phyloP scores from a whole-genome alignment of 306 rosid genomes.

The Luffa aegyptiaca region DNA sequence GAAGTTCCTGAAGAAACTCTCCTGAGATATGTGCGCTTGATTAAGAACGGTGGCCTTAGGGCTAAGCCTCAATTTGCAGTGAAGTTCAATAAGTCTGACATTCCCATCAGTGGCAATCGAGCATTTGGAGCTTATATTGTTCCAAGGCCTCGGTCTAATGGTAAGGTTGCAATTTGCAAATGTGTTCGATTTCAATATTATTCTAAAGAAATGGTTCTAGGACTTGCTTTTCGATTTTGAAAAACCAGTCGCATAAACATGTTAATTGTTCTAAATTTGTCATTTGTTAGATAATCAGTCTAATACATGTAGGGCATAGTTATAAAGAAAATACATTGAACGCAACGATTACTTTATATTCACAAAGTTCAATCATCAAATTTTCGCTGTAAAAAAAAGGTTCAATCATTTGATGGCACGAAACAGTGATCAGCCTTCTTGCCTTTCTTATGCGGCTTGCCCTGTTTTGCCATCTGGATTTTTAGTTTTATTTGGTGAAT shows the following conservation, averaged over 20 bases:
- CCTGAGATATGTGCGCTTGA: constrained; percentile 59
- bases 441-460: not conserved
- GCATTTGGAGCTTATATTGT: constrained; percentile 80
- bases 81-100: constrained; percentile 62
- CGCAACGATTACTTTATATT: not conserved
- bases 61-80: constrained; percentile 76
- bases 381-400: not conserved
- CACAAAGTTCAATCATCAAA: not conserved
- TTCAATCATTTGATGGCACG: not conserved
- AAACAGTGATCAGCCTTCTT: not conserved
- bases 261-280: not conserved
- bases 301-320: not conserved
- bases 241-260: not conserved
- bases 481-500: not conserved
- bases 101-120: constrained; percentile 51
- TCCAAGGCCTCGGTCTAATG: constrained; percentile 60
- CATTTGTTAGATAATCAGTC: not conserved
- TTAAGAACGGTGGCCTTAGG: constrained; percentile 68
- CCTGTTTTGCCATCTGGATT: not conserved
- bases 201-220: not conserved
- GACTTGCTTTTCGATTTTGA: not conserved
- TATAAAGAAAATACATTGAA: not conserved
- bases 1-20: constrained; percentile 81
- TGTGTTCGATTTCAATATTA: not conserved
- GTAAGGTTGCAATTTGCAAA: constrained; percentile 26